A percentile compares a stretch with the other conserved stretches of the same genome.
Conservation (phyloP, 805 yeast genomes). For the Lipomyces yamadae region DNA sequence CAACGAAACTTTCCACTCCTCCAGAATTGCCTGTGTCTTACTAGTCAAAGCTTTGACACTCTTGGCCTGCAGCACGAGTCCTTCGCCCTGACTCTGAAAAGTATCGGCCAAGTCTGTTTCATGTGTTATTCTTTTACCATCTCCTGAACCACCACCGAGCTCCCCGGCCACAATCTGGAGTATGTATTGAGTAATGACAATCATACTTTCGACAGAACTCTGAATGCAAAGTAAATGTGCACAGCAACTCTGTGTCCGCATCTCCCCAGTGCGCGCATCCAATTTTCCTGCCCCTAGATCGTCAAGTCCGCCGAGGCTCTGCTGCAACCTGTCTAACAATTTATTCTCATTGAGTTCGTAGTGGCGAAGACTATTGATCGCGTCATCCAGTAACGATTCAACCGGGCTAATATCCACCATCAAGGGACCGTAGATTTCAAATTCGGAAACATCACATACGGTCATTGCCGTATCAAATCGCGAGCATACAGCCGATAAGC, state of each 20-base stretch:
- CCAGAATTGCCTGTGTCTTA: background rate
- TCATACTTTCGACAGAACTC: constrained; percentile 16
- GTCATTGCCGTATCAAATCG: constrained; percentile 19
- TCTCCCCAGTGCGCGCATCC: background rate
- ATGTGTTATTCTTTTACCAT: background rate
- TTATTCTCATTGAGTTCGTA: background rate
- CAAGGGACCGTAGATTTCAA: constrained; percentile 28
- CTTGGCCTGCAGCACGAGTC: constrained; percentile 11
- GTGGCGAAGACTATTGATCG: constrained; percentile 9
- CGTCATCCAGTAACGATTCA: constrained; percentile 14
- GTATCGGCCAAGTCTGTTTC: constrained; percentile 20
- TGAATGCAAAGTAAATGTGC: constrained; percentile 7
- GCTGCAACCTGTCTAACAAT: background rate
- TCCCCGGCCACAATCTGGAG: background rate
- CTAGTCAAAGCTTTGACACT: constrained; percentile 12
- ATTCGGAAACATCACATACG: constrained; percentile 21
- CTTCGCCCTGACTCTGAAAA: constrained; percentile 13
- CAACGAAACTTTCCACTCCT: background rate
- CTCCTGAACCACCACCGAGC: background rate
- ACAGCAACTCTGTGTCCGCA: background rate
- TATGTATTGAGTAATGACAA: background rate
- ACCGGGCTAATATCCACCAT: constrained; percentile 12
- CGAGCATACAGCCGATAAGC: background rate
- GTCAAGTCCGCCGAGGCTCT: background rate
- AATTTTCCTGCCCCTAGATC: background rate